These are phyloP conservation scores for Tuber umbilicatum DNA, from an alignment of 495 filamentous ascomycete genomes.

Conservation along the genomic window DNA sequence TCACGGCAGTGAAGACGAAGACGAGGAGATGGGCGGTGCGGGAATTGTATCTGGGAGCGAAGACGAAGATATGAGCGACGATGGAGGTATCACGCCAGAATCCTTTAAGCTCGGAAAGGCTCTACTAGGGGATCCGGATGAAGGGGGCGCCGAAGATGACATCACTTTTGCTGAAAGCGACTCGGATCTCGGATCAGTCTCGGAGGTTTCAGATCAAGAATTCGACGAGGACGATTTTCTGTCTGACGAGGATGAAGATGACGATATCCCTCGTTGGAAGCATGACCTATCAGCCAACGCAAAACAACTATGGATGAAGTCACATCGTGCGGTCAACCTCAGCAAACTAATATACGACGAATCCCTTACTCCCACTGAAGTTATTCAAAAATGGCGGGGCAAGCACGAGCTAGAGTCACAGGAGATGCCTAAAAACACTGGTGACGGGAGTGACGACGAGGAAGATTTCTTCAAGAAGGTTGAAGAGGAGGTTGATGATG, in stretches of 20 bases:
- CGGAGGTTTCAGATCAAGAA: conserved; percentile 55
- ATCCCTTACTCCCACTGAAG: conserved; percentile 64
- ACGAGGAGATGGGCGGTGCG: conserved; percentile 52
- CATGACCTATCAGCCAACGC: conserved; percentile 73
- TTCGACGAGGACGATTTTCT: conserved; percentile 56
- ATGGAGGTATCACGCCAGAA: conserved; percentile 48
- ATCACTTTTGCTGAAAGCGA: conserved; percentile 92
- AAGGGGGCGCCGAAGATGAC: conserved; percentile 52
- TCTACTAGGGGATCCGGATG: conserved; percentile 48
- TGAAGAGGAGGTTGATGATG: conserved; percentile 56
- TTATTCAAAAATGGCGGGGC: conserved; percentile 71
- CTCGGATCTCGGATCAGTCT: conserved; percentile 87
- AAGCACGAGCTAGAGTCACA: conserved; percentile 46
- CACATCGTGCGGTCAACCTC: conserved; percentile 70
- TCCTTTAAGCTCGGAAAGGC: conserved; percentile 52
- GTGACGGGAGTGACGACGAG: conserved; percentile 59
- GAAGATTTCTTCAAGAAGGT: conserved; percentile 80
- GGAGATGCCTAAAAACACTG: conserved; percentile 47
- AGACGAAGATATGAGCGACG: conserved; percentile 50
- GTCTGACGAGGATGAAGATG: conserved; percentile 50
- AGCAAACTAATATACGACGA: conserved; percentile 84
- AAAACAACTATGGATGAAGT: conserved; percentile 59
- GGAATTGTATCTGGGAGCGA: conserved; percentile 56
- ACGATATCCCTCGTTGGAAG: conserved; percentile 76
- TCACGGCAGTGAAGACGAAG: conserved; percentile 50